Evolutionary conservation across 345 rosid species (phyloP).

Genomic region (Cardamine chenopodiifolia): DNA sequence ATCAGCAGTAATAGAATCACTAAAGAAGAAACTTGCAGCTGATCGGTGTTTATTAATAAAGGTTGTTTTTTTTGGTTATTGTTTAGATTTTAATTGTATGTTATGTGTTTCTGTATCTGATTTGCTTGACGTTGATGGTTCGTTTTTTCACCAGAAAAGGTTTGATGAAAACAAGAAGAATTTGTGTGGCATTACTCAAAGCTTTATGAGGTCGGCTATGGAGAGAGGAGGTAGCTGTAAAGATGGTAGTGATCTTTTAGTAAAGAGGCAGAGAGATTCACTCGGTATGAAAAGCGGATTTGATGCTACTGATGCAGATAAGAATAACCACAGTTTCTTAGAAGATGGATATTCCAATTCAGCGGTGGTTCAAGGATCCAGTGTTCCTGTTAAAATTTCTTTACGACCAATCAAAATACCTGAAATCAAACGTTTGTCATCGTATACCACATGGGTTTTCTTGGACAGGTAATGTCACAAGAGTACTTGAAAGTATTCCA

Average conservation of each 20-base stretch:
- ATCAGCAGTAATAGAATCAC: slow-evolving; percentile 57
- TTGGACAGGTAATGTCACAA: slow-evolving; percentile 69
- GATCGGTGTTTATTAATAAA: slow-evolving; percentile 60
- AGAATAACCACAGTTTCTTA: slow-evolving; percentile 50
- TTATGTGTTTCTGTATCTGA: slow-evolving; percentile 25
- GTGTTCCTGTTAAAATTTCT: slow-evolving; percentile 73
- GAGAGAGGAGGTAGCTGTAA: slow-evolving; percentile 59
- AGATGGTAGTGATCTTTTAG: slow-evolving; percentile 58
- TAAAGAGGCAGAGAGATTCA: slow-evolving; percentile 79
- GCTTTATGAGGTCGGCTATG: slow-evolving; percentile 52
- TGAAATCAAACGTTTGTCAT: slow-evolving; percentile 79
- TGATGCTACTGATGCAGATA: slow-evolving; percentile 58
- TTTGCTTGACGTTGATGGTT: slow-evolving; percentile 4
- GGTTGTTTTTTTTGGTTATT: slow-evolving; percentile 45
- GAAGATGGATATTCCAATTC: slow-evolving; percentile 65
- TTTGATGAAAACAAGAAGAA: slow-evolving; percentile 72
- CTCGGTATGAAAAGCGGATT: slow-evolving; percentile 63
- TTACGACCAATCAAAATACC: slow-evolving; percentile 76
- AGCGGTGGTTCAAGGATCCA: slow-evolving; percentile 71
- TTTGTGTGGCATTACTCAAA: slow-evolving; percentile 59
- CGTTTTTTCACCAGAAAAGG: slow-evolving; percentile 57
- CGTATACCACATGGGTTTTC: slow-evolving; percentile 96
- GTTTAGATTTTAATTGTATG: background rate
- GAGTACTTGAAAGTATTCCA: slow-evolving; percentile 15
- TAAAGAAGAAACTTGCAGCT: slow-evolving; percentile 68